Conservation (phyloP, 2,329 filamentous ascomycete species). For the Pseudocercospora fuligena region DNA sequence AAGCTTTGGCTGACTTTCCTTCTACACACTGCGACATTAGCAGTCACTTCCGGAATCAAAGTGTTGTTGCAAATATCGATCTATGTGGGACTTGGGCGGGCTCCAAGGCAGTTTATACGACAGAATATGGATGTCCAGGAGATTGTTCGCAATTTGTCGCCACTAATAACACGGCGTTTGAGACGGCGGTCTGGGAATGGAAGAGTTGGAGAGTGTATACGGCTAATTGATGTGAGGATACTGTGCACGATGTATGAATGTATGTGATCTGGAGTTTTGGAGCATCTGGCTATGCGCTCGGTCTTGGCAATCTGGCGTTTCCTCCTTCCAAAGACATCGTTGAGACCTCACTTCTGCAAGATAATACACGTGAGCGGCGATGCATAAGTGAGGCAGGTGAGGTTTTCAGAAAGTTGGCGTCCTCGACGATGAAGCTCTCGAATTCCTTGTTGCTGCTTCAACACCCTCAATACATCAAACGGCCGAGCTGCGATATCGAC, state of each 20-base stretch:
- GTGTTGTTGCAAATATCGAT: constrained; percentile 45
- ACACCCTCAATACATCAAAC: not conserved
- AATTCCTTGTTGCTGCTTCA: too few species aligned
- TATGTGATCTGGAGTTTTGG: not conserved
- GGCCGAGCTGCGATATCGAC: not conserved
- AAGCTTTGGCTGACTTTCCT: constrained; percentile 67
- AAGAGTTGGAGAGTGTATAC: constrained; percentile 44
- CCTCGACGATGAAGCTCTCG: too few species aligned
- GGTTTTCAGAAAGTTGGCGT: not conserved
- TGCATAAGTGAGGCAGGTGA: not conserved
- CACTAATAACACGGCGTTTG: constrained; percentile 40
- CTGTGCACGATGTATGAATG: not conserved
- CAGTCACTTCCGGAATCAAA: constrained; percentile 43
- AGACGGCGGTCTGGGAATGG: constrained; percentile 45
- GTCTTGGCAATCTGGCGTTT: not conserved
- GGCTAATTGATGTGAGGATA: constrained; percentile 16
- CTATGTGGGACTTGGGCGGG: constrained; percentile 47
- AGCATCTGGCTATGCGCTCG: not conserved
- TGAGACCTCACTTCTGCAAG: not conserved
- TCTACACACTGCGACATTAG: constrained; percentile 43
- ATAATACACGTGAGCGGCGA: not conserved
- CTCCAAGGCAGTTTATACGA: constrained; percentile 34
- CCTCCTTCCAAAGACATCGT: not conserved
- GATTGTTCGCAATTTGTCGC: constrained; percentile 40
- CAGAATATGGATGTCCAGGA: constrained; percentile 36